Evolutionary conservation across 495 filamentous ascomycete species (phyloP), one percentile per base, ranked within the genome.

Genomic region (Aspergillus bridgeri): DNA sequence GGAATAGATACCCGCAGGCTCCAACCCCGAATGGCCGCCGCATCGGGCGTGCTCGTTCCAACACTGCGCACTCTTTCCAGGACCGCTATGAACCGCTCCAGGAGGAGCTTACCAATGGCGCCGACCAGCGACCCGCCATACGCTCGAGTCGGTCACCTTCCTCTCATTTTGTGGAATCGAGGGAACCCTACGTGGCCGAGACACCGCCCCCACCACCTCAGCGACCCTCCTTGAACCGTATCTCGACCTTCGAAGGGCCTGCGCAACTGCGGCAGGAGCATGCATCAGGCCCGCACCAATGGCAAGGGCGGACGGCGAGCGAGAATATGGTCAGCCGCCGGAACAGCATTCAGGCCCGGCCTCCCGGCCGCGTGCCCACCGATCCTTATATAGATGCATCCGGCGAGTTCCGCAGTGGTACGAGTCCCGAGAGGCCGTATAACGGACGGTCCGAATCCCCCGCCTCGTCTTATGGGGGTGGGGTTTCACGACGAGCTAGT

Each of bases 301-400:
- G 79, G 60, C 69, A 86, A 51, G 61, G 77, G 58, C 80, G 84
- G n/a, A 68, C 80, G n/a, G 71, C 81, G 42, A 87, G 82, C 51
- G 85, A 89, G 15, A 82, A 80, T 27, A 60, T 77, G 8, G 52
- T 70, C 21, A 65, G 75, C 38, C 70, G 79, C 24, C 68, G 73
- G 47, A 77, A 69, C 53, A 75, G 78, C 47, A 65, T 71, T 5
- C 67, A 74, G 18, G 64, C 80, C 42, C 79, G 80, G 23, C 68
- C 76, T 4, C 66, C 74, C 11, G 68, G 67, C 33, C 67, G 70
- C 42, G 59, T 69, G 24, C 69, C 75, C 20, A 76, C 74, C 19
- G 83, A 89, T 59, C 78, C 86, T 0, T 88, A 89, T 59, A 80
- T 73, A 23, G 88, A 91, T 60, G 74, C 75, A 18, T 82, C 82